Evolutionary conservation across 768 basidiomycete genomes (phyloP).

Genomic region (Strobilomyces dryophilus): DNA sequence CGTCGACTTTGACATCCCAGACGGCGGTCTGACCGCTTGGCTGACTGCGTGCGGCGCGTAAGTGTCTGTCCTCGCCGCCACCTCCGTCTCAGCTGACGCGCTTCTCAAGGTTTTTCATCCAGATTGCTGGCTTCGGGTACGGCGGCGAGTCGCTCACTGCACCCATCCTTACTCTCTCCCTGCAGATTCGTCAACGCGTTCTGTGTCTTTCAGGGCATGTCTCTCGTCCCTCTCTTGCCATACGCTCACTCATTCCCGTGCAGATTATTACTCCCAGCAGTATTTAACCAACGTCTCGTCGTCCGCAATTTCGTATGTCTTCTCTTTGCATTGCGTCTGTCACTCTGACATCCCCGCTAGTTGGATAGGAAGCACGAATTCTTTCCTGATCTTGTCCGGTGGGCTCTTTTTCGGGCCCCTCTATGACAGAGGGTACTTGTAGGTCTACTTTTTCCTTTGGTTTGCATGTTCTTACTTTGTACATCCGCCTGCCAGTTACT

Average conservation of each 20-base stretch:
- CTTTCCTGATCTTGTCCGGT: constrained; percentile 40
- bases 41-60: constrained; percentile 22
- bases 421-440: constrained; percentile 52
- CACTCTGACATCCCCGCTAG: constrained; percentile 13
- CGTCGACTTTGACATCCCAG: constrained; percentile 10
- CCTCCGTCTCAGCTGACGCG: not conserved
- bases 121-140: constrained; percentile 37
- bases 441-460: constrained; percentile 3
- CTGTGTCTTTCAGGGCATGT: constrained; percentile 39
- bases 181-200: constrained; percentile 34
- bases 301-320: constrained; percentile 34
- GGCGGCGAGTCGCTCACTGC: not conserved
- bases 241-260: not conserved
- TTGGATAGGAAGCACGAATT: constrained; percentile 48
- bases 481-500: constrained; percentile 28
- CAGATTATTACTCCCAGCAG: constrained; percentile 37
- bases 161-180: not conserved
- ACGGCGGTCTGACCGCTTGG: constrained; percentile 27
- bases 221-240: not conserved
- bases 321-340: not conserved
- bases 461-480: not conserved
- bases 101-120: constrained; percentile 29
- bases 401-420: constrained; percentile 47
- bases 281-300: constrained; percentile 35
- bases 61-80: not conserved